Evolutionary conservation across 441 rosid species (phyloP).

Genomic region (Pelargonium fulgidum): DNA sequence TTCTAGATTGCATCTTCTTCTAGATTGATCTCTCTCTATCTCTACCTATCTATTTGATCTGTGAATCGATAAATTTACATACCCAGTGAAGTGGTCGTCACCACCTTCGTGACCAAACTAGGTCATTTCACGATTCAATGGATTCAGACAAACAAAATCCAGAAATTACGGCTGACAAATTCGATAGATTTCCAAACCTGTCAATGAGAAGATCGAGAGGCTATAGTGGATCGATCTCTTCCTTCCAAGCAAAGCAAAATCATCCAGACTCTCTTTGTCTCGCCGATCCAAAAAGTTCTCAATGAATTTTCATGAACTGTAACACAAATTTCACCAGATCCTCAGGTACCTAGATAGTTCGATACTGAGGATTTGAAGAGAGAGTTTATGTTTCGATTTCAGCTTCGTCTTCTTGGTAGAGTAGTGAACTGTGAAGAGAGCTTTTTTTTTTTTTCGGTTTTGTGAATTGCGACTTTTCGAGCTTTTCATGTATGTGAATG

Average conservation of each 20-base stretch:
- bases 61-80: neutral
- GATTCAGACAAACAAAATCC: slow-evolving; percentile 2
- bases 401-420: too few species aligned
- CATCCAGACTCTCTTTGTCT: neutral
- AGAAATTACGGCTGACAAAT: neutral
- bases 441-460: too few species aligned
- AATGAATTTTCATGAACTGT: too few species aligned
- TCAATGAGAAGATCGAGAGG: neutral
- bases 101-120: neutral
- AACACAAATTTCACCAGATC: too few species aligned
- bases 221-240: neutral
- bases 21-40: neutral
- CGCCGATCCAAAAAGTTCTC: too few species aligned
- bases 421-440: too few species aligned
- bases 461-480: too few species aligned
- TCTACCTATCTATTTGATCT: neutral
- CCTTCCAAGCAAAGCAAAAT: slow-evolving; percentile 4
- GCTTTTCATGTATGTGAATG: too few species aligned
- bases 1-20: slow-evolving; percentile 45
- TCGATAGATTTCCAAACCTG: neutral
- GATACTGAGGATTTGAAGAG: too few species aligned
- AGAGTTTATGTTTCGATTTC: too few species aligned
- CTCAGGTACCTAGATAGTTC: too few species aligned
- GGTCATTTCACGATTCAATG: neutral
- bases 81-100: neutral